A percentile compares a stretch with the other conserved stretches of the same genome.
Conservation (phyloP, 306 rosid species). For the Gynostemma pentaphyllum region DNA sequence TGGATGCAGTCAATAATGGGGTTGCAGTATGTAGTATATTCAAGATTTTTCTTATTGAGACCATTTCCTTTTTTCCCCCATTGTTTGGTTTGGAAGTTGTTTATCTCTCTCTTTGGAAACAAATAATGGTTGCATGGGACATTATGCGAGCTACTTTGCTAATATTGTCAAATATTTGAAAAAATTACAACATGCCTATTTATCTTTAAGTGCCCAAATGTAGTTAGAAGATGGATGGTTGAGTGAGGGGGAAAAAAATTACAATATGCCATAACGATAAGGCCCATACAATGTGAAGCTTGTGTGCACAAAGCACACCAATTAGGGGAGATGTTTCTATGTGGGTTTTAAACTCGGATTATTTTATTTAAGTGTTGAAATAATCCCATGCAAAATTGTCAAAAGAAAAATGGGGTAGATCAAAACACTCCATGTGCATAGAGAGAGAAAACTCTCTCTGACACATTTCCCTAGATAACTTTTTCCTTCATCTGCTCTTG, state of each 20-base stretch:
- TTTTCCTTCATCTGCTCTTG: no score
- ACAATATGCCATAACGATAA: neutral
- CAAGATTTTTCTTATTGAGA: neutral
- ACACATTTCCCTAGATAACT: no score
- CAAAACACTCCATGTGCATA: no score
- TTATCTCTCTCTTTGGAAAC: neutral
- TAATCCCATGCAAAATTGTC: no score
- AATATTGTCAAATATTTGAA: neutral
- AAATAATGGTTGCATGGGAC: neutral
- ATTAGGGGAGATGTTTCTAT: no score
- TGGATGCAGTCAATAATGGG: conserved; percentile 49
- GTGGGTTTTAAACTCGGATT: no score
- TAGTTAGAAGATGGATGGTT: neutral
- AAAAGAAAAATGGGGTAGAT: no score
- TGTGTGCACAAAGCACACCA: no score
- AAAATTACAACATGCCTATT: neutral
- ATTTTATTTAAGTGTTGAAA: no score
- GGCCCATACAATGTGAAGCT: no score
- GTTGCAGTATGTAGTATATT: conserved; percentile 43
- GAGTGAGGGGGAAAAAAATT: neutral
- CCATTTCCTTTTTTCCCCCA: neutral
- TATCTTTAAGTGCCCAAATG: neutral
- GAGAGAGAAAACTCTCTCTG: no score
- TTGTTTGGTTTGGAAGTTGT: neutral
- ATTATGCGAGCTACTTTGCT: neutral